Evolutionary conservation across 1,284 basidiomycete species (phyloP), one percentile per base, ranked within the genome.

Genomic region (Macrocystidia cucumis): DNA sequence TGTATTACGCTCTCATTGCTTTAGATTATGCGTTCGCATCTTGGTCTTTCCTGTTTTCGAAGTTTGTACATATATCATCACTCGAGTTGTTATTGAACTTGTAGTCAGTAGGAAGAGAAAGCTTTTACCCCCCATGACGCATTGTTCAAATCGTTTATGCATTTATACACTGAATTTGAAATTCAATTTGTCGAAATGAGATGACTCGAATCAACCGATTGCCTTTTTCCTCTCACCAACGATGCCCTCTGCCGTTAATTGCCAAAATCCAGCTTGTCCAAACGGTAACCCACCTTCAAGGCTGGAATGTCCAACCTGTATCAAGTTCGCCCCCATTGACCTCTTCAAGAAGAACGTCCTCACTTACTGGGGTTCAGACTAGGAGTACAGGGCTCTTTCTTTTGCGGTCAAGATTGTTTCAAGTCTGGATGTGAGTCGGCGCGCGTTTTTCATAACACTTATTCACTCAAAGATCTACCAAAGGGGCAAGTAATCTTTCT

Each of bases 371-470:
- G 26, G 44, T 36, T 24, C 43, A 89, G 85, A 56, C 67, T 89
- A 25, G 84, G 83, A 33, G 83, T 90, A 48, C 69, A 70, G 39
- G 85, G 85, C 9, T 89, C 85, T 19, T 85, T 83, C 54, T 91
- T 88, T 57, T 91, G 87, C 44, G 74, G 75, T 9, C 87, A 91
- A 52, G 81, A 84, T 39, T 91, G 87, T 61, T 90, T 91, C 70
- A 91, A 89, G 55, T 67, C 75, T 31, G 78, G 72, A 54, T 90
- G 87, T 88, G 55, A 64, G 83, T 66, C 14, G 19, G 9, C 13
- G 23, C 29, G 4, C 29, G 11, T 7, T 27, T 16, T 7, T 7
- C n/a, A n/a, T 27, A 3, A 27, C 25, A 7, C 7, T n/a, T 13
- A 28, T 9, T 29, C 36, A 30, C 5, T 30, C 40, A 45, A 33